Evolutionary conservation across 164 flowering plant genomes (phyloP), one percentile per base, ranked within the genome.

Genomic region (Houttuynia cordata): DNA sequence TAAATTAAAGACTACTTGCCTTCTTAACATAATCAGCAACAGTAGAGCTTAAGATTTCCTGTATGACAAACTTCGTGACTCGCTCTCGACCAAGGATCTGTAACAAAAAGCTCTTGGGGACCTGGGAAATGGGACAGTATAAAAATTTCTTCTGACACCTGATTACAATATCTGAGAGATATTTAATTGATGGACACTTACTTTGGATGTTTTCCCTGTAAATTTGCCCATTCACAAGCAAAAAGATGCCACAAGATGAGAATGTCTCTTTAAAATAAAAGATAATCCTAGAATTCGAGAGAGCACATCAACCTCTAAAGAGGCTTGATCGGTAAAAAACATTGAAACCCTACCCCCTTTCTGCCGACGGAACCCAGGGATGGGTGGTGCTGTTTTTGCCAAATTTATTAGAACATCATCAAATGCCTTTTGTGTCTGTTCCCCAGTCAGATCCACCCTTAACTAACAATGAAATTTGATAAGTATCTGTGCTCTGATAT

Each of bases 161-260:
- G 49, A 45, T 45, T 10, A 45, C 17, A 45, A 45, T 20, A 53
- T 20, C 56, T 19, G 56, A 53, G 18, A 34, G 19, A 12, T 4
- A 57, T 54, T 24, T 14, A 12, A 45, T 17, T 39, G 47, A 57
- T 12, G 21, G 15, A 9, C 13, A 74, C 77, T 76, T 62, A 82
- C 92, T 73, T 81, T 80, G 56, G 89, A 56, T 66, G 93, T 80
- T 79, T 84, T 86, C 58, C 88, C 88, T 86, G 81, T 59, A 74
- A 64, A 47, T 69, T 51, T 67, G 68, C 74, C 75, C 40, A 62
- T 20, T 57, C 47, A 64, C 73, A 76, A 59, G 77, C 67, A 74
- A 78, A 73, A 73, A 24, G 45, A 12, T 45, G 14, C 49, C 34
- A 60, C 9, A 8, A 50, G 9, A 24, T n/a, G 17, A 0, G 17